Evolutionary conservation across 1,284 basidiomycete species (phyloP).

Genomic region (Vanrija pseudolonga): DNA sequence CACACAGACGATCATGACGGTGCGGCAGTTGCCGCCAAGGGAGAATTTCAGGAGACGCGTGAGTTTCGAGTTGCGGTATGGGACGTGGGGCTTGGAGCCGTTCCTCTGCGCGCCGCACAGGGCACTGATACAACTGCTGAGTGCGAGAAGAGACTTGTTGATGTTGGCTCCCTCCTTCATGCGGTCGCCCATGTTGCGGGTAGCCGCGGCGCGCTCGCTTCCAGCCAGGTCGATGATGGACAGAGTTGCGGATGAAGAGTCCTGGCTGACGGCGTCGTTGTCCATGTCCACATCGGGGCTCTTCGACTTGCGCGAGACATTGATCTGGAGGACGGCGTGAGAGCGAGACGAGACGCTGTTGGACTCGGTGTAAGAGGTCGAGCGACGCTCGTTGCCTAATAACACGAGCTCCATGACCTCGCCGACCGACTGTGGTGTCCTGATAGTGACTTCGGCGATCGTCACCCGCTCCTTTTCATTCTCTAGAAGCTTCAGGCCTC

Average conservation of each 20-base stretch:
- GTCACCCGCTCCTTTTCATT: conserved; percentile 76
- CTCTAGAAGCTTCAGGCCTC: conserved; percentile 86
- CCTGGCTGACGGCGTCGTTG: conserved; percentile 25
- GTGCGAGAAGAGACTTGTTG: conserved; percentile 91
- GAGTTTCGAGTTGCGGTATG: conserved; percentile 94
- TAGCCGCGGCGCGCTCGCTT: conserved; percentile 89
- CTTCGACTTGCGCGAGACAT: conserved; percentile 72
- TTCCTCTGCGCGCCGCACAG: conserved; percentile 68
- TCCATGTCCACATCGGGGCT: conserved; percentile 43
- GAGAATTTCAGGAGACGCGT: conserved; percentile 94
- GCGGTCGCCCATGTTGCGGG: conserved; percentile 92
- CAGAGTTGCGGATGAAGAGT: conserved; percentile 81
- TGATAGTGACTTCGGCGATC: conserved; percentile 76
- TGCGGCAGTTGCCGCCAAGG: conserved; percentile 94
- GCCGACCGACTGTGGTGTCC: conserved; percentile 72
- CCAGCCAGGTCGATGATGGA: conserved; percentile 96
- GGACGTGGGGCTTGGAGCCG: conserved; percentile 80
- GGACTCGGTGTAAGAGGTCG: conserved; percentile 86
- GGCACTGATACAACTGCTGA: conserved; percentile 95
- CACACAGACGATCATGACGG: conserved; percentile 95
- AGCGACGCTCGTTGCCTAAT: conserved; percentile 77
- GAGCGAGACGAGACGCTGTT: conserved; percentile 94
- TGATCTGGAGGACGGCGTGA: conserved; percentile 91
- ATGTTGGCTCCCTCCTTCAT: conserved; percentile 98
- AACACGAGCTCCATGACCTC: conserved; percentile 90